Evolutionary conservation across 345 rosid genomes (phyloP).

Genomic region (rapeseed (Brassica napus)): Da-Ae NC_063438.1:8172501-8173000

Average conservation of each 20-base stretch:
- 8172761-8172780: slow-evolving; percentile 47
- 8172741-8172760: slow-evolving; percentile 22
- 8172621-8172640: slow-evolving; percentile 45
- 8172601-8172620: slow-evolving; percentile 58
- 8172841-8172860: too few relatives aligned
- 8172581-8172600: slow-evolving; percentile 44
- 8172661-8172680: slow-evolving; percentile 49
- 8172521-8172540: slow-evolving; percentile 69
- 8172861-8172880: too few relatives aligned
- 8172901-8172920: too few relatives aligned
- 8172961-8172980: too few relatives aligned
- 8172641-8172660: slow-evolving; percentile 69
- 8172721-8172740: slow-evolving; percentile 41
- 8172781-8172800: slow-evolving; percentile 31
- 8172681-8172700: slow-evolving; percentile 47
- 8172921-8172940: too few relatives aligned
- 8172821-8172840: background rate
- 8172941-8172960: too few relatives aligned
- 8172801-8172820: slow-evolving; percentile 20
- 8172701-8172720: slow-evolving; percentile 37
- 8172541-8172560: slow-evolving; percentile 71
- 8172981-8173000: too few relatives aligned
- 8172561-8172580: slow-evolving; percentile 54
- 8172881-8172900: too few relatives aligned
- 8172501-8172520: slow-evolving; percentile 67